Percentiles rank a stretch among this genome's conserved stretches.
Conservation (phyloP, 805 yeast species). For the Kazachstania martiniae region DNA sequence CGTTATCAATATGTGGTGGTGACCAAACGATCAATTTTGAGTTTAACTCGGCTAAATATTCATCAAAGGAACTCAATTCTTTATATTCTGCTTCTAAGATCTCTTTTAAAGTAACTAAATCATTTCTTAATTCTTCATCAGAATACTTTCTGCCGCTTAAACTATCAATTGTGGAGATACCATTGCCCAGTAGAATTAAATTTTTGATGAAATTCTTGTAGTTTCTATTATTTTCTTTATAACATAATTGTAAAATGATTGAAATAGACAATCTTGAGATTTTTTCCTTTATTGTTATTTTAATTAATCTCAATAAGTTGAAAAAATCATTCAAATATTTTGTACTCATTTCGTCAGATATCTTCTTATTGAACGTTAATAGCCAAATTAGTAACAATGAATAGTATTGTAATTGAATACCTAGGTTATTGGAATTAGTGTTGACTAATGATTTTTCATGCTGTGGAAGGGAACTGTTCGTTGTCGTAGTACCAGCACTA, state of each 20-base stretch:
- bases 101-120: slow-evolving; percentile 47
- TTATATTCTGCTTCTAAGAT: slow-evolving; percentile 63
- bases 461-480: no score
- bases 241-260: slow-evolving; percentile 52
- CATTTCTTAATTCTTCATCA: slow-evolving; percentile 79
- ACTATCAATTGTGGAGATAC: slow-evolving; percentile 54
- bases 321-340: slow-evolving; percentile 39
- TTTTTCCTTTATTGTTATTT: slow-evolving; percentile 84
- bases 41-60: slow-evolving; percentile 74
- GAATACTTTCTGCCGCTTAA: slow-evolving; percentile 86
- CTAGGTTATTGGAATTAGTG: slow-evolving; percentile 32
- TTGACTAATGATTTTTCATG: slow-evolving; percentile 18
- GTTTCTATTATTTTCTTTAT: slow-evolving; percentile 26
- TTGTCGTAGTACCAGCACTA: slow-evolving; percentile 14
- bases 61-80: slow-evolving; percentile 83
- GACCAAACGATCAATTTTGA: slow-evolving; percentile 75
- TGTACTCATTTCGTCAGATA: slow-evolving; percentile 44
- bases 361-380: slow-evolving; percentile 54
- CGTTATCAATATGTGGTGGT: slow-evolving; percentile 82
- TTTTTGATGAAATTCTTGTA: slow-evolving; percentile 48
- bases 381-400: slow-evolving; percentile 75
- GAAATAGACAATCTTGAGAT: slow-evolving; percentile 77
- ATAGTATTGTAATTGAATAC: slow-evolving; percentile 77
- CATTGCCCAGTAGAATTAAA: slow-evolving; percentile 62
- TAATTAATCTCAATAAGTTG: slow-evolving; percentile 42